Base-by-base conservation (phyloP, 2,329 filamentous ascomycete genomes). In the Penicillium crustosum region DNA sequence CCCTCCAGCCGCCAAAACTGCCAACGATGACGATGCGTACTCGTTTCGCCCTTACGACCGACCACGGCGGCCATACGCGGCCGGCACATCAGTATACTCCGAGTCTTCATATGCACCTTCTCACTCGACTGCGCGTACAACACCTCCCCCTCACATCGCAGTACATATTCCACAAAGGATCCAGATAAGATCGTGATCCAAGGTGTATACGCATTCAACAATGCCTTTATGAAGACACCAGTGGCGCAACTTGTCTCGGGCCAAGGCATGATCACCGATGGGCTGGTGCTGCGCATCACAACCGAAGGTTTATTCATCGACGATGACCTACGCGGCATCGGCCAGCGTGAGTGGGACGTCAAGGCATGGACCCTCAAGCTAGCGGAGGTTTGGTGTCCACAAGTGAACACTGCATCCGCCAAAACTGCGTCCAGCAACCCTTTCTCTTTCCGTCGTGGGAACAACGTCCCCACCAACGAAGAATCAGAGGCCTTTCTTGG, bases 291-390 rank as follows among this genome's bases (percentile, higher is more conserved):
- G 60, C 89, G 90, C 51, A 94, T 97, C 70, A 93, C 91, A 12
- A 96, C 91, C 1, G 93, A 96, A 74, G 94, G 94, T 19, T 83
- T 97, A 53, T 97, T 97, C 77, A 94, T 99, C 70, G 94, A 99
- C 73, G 94, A 99, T 74, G 94, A 97, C 73, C 85, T 97, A 52
- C 87, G 93, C 44, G 87, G 87, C 61, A 91, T 97, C 17, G 88
- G 91, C n/a, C 92, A 97, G 77, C 87, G 94, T 59, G 94, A 99
- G 78, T 99, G 94, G 94, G 94, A 99, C 74, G 87, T 97, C 71
- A 97, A 97, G 76, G 93, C 93, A 27, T 97, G 94, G 94, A 96
- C 92, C 43, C 84, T 99, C 77, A 97, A 96, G 78, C 80, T 89
- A 64, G 86, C 95, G 75, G 94, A 97, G 83, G 88, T 94, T 80